Conservation (phyloP, 148 eudicot species). For the Bassia scoparia region DNA sequence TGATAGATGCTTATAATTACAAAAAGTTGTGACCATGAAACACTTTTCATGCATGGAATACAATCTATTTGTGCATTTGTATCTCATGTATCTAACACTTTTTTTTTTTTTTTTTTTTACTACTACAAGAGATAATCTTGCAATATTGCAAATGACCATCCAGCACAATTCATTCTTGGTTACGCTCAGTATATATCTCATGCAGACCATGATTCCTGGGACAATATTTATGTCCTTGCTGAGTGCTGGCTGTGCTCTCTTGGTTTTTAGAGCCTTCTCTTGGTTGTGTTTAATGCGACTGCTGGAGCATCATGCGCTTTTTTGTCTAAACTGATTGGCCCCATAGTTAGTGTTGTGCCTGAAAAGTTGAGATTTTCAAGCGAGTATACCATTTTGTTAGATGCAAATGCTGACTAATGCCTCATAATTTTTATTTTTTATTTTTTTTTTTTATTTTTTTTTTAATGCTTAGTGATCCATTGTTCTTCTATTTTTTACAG, state of each 20-base stretch:
- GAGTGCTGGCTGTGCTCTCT: slow-evolving; percentile 98
- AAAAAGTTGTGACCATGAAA: too few relatives aligned
- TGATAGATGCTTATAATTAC: too few relatives aligned
- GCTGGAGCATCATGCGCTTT: slow-evolving; percentile 91
- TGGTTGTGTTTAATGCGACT: slow-evolving; percentile 80
- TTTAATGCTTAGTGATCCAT: not conserved
- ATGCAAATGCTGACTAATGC: not conserved
- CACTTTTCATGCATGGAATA: not conserved
- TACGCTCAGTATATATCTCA: slow-evolving; percentile 96
- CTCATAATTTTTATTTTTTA: too few relatives aligned
- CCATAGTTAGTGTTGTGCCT: slow-evolving; percentile 79
- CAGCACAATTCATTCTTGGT: slow-evolving; percentile 81
- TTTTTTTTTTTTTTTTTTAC: slow-evolving; percentile 18
- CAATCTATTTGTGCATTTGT: not conserved
- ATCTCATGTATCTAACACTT: slow-evolving; percentile 4
- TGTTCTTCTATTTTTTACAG: slow-evolving; percentile 36
- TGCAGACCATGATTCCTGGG: slow-evolving; percentile 99
- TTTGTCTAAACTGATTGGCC: slow-evolving; percentile 81
- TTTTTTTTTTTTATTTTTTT: slow-evolving; percentile 6
- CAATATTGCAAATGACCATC: slow-evolving; percentile 66
- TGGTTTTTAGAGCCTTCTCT: slow-evolving; percentile 70
- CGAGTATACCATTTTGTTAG: slow-evolving; percentile 39
- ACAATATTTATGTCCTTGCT: slow-evolving; percentile 95
- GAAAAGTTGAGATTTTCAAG: slow-evolving; percentile 67
- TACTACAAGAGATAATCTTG: slow-evolving; percentile 73